Base-by-base conservation (phyloP, 306 rosid species). In the Cercis canadensis region DNA sequence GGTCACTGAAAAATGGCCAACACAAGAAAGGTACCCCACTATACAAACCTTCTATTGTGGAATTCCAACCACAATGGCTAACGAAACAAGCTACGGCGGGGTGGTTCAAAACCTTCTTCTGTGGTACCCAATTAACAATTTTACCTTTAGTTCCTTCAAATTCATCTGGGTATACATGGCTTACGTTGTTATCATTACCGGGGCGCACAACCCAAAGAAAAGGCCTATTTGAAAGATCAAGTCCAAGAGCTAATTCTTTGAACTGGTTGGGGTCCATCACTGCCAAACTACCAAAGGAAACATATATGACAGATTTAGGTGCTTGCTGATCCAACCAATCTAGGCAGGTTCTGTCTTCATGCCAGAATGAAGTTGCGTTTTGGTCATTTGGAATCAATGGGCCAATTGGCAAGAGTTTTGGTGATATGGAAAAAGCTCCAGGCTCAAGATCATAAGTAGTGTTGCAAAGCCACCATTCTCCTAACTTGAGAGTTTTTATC, bases 41-140 rank as follows among this genome's bases (percentile, higher is more conserved):
- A n/a, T n/a, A n/a, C n/a, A n/a, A n/a, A n/a, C n/a, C n/a, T n/a
- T n/a, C n/a, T n/a, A n/a, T n/a, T n/a, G n/a, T n/a, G n/a, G n/a
- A n/a, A n/a, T n/a, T n/a, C n/a, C n/a, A n/a, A n/a, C n/a, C n/a
- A n/a, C n/a, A n/a, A n/a, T n/a, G n/a, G 19, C 80, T 75, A n/a
- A 85, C 12, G 58, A 85, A 85, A 18, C 87, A 82, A 69, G 81
- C 81, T 11, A 85, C 36, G 0, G 82, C 8, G 41, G 74, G 58
- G 36, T 78, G 78, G 37, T 58, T 70, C 74, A 78, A 43, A 39
- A 78, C 77, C 70, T 70, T 85, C 31, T 54, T 73, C 11, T 82
- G 89, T 7, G 81, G 79, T 0, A 64, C 81, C 87, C 87, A 85
- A 51, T 45, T 8, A 3, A 82, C 65, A 43, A 79, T 69, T 29